Percentiles rank a stretch among this genome's conserved stretches.
These are phyloP conservation scores for Pecoramyces ruminantium DNA, from an alignment of 192 early-diverging fungal species.

Conservation along the genomic window DNA sequence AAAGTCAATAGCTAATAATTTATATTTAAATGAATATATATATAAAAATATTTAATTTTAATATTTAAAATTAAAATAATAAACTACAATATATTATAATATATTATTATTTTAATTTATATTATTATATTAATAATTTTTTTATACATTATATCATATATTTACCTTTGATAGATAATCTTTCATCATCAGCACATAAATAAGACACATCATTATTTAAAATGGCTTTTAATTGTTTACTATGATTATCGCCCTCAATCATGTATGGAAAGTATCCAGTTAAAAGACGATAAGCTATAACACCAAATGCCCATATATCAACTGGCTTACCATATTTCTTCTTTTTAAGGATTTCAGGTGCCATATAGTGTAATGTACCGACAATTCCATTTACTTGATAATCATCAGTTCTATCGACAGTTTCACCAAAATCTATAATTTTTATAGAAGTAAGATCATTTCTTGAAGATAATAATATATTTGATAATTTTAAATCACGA, in stretches of 20 bases:
- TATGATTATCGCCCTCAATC: background rate
- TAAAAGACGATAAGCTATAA: conserved; percentile 2
- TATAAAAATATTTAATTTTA: no score
- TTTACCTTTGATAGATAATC: background rate
- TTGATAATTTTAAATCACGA: background rate
- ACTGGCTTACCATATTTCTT: conserved; percentile 2
- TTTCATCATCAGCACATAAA: background rate
- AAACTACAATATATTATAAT: no score
- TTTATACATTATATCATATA: no score
- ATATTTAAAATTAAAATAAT: no score
- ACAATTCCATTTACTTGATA: background rate
- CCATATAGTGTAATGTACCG: background rate
- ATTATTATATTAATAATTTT: no score
- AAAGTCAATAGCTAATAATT: background rate
- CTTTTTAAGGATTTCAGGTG: background rate
- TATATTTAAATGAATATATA: no score
- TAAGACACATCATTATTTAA: background rate
- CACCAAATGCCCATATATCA: conserved; percentile 3
- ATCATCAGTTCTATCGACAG: background rate
- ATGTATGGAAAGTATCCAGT: background rate
- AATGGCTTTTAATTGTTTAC: background rate
- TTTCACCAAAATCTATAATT: background rate
- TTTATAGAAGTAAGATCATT: background rate
- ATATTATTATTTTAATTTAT: no score
- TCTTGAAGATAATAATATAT: background rate